Base-by-base conservation (phyloP, 768 basidiomycete species). In the Pleurotus citrinopileatus region DNA sequence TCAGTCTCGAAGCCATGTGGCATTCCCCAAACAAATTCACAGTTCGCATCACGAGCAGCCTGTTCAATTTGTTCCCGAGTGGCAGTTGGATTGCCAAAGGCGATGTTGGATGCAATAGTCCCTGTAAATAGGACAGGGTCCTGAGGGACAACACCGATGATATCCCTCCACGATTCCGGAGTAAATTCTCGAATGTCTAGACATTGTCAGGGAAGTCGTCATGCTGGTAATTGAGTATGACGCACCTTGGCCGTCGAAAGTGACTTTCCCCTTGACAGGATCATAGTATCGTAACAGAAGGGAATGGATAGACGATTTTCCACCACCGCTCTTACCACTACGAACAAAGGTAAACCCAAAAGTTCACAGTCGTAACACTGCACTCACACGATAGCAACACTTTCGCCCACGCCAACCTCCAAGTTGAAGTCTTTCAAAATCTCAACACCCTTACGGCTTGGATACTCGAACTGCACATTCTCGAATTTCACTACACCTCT, bases 1-100 rank as follows among this genome's bases (percentile, higher is more conserved):
- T 86, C 78, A 0, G 96, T 98, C 60, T 97, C 95, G 61, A 96
- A 96, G 0, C 94, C 94, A 54, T 93, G 78, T 8, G 95, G 94
- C 78, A 98, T 84, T 13, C 89, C 87, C 89, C 93, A 92, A 4
- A 98, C 86, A 64, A 96, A 98, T 62, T 96, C 94, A 69, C 95
- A 98, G 60, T 98, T 97, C 2, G 96, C 96, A 55, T 91, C 82
- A 17, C 89, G 77, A 0, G 94, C 95, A 0, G 93, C 95, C 25
- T 84, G 73, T 67, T 97, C 92, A 19, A 98, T 90, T 55, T 96
- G 83, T 59, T 86, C 84, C 19, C 89, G 78, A 0, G 91, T 90
- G 0, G 84, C 91, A 17, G 79, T 71, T 7, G 81, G 77, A 45
- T 87, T 80, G 2, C 95, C 95, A 62, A 90, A 98, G 0, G 94